Evolutionary conservation across 192 early-diverging fungal species (phyloP), one percentile per base, ranked within the genome.

Genomic region (Entomortierella beljakovae): DNA sequence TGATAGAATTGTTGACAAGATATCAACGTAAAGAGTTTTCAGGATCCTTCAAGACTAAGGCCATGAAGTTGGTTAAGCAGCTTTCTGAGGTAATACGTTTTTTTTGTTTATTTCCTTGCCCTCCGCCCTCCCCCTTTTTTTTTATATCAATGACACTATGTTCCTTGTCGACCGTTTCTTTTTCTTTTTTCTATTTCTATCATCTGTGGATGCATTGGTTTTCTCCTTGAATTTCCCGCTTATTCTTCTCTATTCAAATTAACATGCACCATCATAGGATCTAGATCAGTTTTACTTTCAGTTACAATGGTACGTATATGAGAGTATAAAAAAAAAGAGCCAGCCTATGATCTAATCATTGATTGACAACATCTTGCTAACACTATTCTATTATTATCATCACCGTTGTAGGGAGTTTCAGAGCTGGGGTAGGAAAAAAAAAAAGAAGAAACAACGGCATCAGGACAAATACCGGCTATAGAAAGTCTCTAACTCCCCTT

Each of bases 261-360:
- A 50, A 57, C 54, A 34, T 57, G 54, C 8, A 20, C 32, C 13
- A 43, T 56, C 15, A 52, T 56, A 79, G 75, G 75, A 79, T 64
- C 57, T 70, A 22, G 75, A 79, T 37, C 75, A 79, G 33, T 79
- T 79, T 48, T 79, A 79, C 51, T 79, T 79, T 62, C 75, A 79
- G 35, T 18, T 79, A 15, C 75, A 79, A 55, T 79, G 75, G 75
- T 79, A 64, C 46, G 61, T 25, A 9, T 28, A 48, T 60, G 38
- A 23, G 43, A 46, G 43, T 20, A 46, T 58, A 32, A 5, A 7
- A 56, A 9, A n/a, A 32, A n/a, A n/a, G n/a, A n/a, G n/a, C n/a
- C n/a, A n/a, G 32, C 55, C 8, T 11, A 18, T 18, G 18, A 11
- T 18, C 8, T 43, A 18, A 8, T 11, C 18, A 18, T 11, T 43